Percentiles rank a stretch among this genome's conserved stretches.
Evolutionary conservation across 2,329 filamentous ascomycete genomes (phyloP).

Genomic region (Bipolaris bicolor): DNA sequence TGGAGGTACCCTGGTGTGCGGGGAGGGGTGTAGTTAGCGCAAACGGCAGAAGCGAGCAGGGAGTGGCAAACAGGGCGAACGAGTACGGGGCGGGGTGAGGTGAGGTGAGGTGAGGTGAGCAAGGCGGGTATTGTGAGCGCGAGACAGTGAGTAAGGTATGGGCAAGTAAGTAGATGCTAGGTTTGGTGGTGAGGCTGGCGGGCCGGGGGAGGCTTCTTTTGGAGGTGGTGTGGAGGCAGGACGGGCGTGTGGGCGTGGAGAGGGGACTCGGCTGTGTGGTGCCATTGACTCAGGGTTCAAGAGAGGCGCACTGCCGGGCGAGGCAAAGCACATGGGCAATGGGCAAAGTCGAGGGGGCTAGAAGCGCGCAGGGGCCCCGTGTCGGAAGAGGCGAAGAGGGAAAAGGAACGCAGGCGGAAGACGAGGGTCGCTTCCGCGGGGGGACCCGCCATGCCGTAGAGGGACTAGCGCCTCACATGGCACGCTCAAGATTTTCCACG

Average conservation of each 20-base stretch:
- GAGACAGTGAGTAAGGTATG: not conserved
- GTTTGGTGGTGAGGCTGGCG: constrained; percentile 18
- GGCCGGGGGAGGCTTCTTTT: too few relatives aligned
- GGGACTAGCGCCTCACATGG: constrained; percentile 26
- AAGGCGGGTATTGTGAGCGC: not conserved
- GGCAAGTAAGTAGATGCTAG: not conserved
- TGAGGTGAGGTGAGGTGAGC: not conserved
- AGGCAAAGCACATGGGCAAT: constrained; percentile 24
- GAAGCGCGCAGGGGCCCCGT: constrained; percentile 22
- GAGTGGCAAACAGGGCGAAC: constrained; percentile 14
- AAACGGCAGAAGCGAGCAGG: constrained; percentile 2
- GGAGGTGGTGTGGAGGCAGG: too few relatives aligned
- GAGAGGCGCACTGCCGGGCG: constrained; percentile 26
- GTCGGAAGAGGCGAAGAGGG: constrained; percentile 26
- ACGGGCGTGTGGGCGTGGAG: too few relatives aligned
- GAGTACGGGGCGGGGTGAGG: not conserved
- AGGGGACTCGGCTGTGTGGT: too few relatives aligned
- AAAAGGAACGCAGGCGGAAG: constrained; percentile 27
- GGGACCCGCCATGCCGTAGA: not conserved
- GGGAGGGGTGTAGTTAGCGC: constrained; percentile 3
- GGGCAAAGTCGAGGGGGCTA: constrained; percentile 18
- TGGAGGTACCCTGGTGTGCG: constrained; percentile 6
- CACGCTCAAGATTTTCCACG: not conserved
- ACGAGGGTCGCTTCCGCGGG: constrained; percentile 22
- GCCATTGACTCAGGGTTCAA: constrained; percentile 22